Base-by-base conservation (phyloP, 2,329 filamentous ascomycete species). In the Sporothrix sp. region DNA sequence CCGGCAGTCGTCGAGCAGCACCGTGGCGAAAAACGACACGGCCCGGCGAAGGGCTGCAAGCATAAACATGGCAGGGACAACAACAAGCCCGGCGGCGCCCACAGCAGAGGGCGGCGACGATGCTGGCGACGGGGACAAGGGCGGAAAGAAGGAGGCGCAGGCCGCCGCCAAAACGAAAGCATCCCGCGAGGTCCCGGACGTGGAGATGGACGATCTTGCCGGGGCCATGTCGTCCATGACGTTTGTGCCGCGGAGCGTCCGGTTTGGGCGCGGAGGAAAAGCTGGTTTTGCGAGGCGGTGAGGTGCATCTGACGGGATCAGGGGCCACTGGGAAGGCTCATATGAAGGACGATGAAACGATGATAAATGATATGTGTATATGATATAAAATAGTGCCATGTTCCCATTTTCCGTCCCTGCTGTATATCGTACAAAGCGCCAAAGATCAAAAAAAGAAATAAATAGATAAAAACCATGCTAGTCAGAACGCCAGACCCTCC, bases 161-260 rank as follows among this genome's bases (percentile, higher is more conserved):
- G 4, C 30, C 7, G 14, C 8, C 5, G 9, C 27, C 3, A 40
- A 43, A 6, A 11, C 6, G 5, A 36, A 11, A 23, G 25, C 9
- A 23, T 13, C 28, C 7, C n/a, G 33, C 11, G 50, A 25, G 27
- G 28, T 18, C 1, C 45, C 47, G 30, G 58, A 57, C 11, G 63
- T 61, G 3, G 74, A 77, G 53, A 68, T 73, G 74, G 78, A 82
- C 39, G 75, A 75, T 48, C 68, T 90, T 4, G 68, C 78, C 2
- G 75, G 74, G 7, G 79, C 82, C 51, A 85, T 90, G 82, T 85
- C 84, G 1, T 71, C 82, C 3, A 67, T 90, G 54, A 78, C 78
- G 48, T 87, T 90, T 59, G 73, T 89, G 6, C 85, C 85, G 16
- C 71, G 73, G 18, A 84, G 77, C 58, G 68, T 87, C 46, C 74